These are phyloP conservation scores for Phlebiopsis gigantea DNA, from an alignment of 768 basidiomycete species.

Conservation along the genomic window DNA sequence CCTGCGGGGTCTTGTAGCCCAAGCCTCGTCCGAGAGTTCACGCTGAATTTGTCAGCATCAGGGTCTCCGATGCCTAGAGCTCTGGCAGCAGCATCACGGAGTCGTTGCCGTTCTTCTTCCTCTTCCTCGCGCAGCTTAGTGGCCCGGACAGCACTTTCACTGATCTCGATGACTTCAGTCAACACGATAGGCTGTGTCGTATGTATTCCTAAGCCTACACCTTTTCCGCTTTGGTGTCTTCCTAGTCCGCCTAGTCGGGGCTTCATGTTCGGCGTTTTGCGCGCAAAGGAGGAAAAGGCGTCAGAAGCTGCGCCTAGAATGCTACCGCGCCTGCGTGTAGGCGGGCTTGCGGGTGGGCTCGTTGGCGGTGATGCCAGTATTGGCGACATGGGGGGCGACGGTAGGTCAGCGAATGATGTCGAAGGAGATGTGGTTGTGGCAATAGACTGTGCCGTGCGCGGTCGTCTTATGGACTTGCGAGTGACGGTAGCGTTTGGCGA, in stretches of 20 bases:
- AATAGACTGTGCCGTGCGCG: conserved; percentile 8
- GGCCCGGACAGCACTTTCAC: conserved; percentile 14
- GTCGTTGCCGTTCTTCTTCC: conserved; percentile 67
- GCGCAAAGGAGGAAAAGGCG: conserved; percentile 15
- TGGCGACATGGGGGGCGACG: neutral
- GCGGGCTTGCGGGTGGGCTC: conserved; percentile 6
- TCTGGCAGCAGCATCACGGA: conserved; percentile 71
- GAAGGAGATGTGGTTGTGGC: conserved; percentile 5
- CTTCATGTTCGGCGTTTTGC: conserved; percentile 6
- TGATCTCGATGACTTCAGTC: conserved; percentile 72
- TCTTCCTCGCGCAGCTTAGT: conserved; percentile 39
- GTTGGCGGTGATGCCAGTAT: conserved; percentile 9
- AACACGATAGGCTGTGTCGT: conserved; percentile 40
- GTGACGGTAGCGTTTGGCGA: neutral
- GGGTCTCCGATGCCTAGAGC: conserved; percentile 64
- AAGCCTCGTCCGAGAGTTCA: conserved; percentile 6
- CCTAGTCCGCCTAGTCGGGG: conserved; percentile 16
- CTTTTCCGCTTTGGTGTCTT: conserved; percentile 13
- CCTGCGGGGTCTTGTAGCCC: conserved; percentile 24
- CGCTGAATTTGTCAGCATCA: conserved; percentile 27
- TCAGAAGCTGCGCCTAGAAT: conserved; percentile 22
- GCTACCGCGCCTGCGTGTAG: conserved; percentile 17
- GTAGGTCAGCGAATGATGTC: neutral
- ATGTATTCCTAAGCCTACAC: conserved; percentile 8
- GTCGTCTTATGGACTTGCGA: neutral